Evolutionary conservation across 169 alveolate species (phyloP).

Genomic region (Plasmodium yoelii): DNA sequence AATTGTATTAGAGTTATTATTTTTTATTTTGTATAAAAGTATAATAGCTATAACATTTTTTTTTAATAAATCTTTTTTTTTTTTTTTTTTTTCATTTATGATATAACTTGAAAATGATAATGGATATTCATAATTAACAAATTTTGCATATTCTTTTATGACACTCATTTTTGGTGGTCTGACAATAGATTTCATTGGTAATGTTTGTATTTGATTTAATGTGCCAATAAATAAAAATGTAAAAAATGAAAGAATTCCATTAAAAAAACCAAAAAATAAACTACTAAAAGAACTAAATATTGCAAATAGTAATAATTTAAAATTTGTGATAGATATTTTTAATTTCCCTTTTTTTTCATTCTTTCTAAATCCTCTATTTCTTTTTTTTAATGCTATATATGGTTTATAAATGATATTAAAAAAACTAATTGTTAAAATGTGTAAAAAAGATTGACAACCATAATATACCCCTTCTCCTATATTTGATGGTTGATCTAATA

Average conservation of each 20-base stretch:
- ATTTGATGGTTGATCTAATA: slow-evolving; percentile 83
- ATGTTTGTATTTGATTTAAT: slow-evolving; percentile 85
- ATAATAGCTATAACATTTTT: slow-evolving; percentile 82
- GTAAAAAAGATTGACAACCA: slow-evolving; percentile 81
- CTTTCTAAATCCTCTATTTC: slow-evolving; percentile 68
- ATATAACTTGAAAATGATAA: slow-evolving; percentile 83
- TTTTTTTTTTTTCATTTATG: slow-evolving; percentile 67
- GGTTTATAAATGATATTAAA: slow-evolving; percentile 72
- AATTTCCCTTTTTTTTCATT: slow-evolving; percentile 66
- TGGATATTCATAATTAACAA: slow-evolving; percentile 83
- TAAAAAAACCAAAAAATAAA: slow-evolving; percentile 76
- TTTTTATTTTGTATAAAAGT: slow-evolving; percentile 52
- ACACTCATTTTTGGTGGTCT: slow-evolving; percentile 81
- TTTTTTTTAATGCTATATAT: slow-evolving; percentile 77
- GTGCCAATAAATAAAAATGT: slow-evolving; percentile 82
- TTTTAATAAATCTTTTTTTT: slow-evolving; percentile 77
- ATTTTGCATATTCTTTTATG: slow-evolving; percentile 79
- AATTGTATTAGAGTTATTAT: slow-evolving; percentile 34
- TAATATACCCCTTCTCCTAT: slow-evolving; percentile 82
- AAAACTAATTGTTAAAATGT: slow-evolving; percentile 79
- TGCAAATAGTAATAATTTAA: slow-evolving; percentile 51
- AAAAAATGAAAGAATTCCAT: slow-evolving; percentile 79
- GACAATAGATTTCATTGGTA: slow-evolving; percentile 82
- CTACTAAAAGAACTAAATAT: slow-evolving; percentile 77
- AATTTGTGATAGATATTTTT: slow-evolving; percentile 37